Base-by-base conservation (phyloP, 164 flowering plant species). In the Chimonanthus salicifolius region DNA sequence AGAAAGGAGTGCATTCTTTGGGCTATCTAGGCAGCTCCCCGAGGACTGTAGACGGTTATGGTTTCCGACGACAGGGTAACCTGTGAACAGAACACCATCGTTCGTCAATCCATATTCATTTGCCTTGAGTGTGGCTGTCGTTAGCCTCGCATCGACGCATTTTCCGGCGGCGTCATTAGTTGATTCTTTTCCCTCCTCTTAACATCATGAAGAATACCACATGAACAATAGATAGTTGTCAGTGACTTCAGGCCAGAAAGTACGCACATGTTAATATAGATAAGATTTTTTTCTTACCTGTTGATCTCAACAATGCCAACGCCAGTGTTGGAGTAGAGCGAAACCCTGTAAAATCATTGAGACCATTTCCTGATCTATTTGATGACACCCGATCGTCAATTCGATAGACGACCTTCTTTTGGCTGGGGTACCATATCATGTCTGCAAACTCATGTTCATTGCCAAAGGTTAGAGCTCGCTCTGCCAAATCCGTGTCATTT, bases 31-130 rank as follows among this genome's bases (percentile, higher is more conserved):
- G 78, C 96, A 92, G 6, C 79, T 75, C 62, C 94, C 92, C 0
- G 93, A 89, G 18, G 96, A 77, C 75, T 89, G 94, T 9, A 92
- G 80, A 2, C 84, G 86, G 73, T 88, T 83, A 3, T 91, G 93
- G 64, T 71, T 82, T 49, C 96, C 96, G 7, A 88, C 78, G 0
- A 88, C 83, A 0, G 96, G 94, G 71, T 87, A 90, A 3, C 88
- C 89, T 3, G 83, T 86, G 58, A 92, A 92, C 0, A 58, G 1
- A 9, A 74, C 70, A 69, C 92, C 95, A 65, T 88, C 73, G 75
- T 87, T 91, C 6, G 87, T 84, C 16, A 78, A 78, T 1, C 82
- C 80, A 7, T 45, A 75, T 6, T 73, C 84, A 3, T 7, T 46
- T 3, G 58, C 13, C 66, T 8, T 58, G 45, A 82, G 73, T 9